Evolutionary conservation across 345 rosid species (phyloP), one percentile per base, ranked within the genome.

Genomic region (Turnera subulata): DNA sequence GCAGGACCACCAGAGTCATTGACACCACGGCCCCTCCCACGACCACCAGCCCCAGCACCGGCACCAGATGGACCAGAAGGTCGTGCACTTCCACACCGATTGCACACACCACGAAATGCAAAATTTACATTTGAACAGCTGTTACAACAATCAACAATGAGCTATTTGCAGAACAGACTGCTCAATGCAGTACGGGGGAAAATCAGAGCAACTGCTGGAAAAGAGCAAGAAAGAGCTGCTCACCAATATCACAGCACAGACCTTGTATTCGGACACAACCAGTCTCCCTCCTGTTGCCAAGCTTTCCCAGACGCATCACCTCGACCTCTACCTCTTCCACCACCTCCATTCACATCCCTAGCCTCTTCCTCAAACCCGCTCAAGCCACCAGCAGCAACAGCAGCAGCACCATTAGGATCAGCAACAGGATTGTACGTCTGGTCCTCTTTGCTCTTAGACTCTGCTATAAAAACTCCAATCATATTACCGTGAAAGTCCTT

Each of bases 211-310:
- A 38, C 4, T 24, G 24, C 54, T 59, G 67, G 43, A 76, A 67
- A 76, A 73, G 88, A 80, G 80, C 80, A 83, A 82, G 96, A 81
- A 74, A 74, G 81, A 78, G 97, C 85, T 69, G 96, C 99, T 93
- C 97, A 90, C 99, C 97, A 68, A 88, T 84, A 53, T 94, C 91
- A 89, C 80, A 93, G 80, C 97, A 93, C 97, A 90, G 96, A 90
- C 99, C 99, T 93, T 90, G 97, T 87, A 90, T 93, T 93, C 29
- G 97, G 92, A 80, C 99, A 93, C 72, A 77, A 55, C 99, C 99
- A 93, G 69, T 93, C 97, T 70, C 97, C 99, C 6, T 93, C 99
- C 70, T 90, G 99, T 64, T 84, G 85, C 97, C 97, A 90, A 13
- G 83, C 76, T 78, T 90, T 87, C 26, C 82, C 99, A 0, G 85